Evolutionary conservation across 192 early-diverging fungal genomes (phyloP).

Genomic region (Rhizophagus clarus): DNA sequence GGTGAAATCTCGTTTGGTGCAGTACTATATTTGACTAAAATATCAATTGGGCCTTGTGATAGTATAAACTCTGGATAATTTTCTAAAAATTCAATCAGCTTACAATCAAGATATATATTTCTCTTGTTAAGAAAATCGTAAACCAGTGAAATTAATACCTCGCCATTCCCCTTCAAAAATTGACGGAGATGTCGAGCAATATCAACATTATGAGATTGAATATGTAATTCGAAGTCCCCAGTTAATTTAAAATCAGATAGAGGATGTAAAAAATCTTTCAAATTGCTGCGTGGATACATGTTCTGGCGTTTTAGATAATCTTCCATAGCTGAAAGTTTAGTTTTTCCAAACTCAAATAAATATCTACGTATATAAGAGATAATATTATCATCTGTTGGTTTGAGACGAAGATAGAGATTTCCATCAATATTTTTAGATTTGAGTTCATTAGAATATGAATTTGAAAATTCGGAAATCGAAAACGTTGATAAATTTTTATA

Average conservation of each 20-base stretch:
- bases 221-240: neutral
- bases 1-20: neutral
- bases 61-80: neutral
- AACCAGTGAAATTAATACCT: neutral
- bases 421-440: neutral
- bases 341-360: neutral
- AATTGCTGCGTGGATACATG: neutral
- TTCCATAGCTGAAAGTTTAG: neutral
- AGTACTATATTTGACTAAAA: neutral
- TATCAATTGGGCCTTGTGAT: neutral
- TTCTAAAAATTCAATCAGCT: neutral
- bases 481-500: too few species aligned
- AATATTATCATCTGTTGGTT: conserved; percentile 2
- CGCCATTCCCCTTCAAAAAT: neutral
- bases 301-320: neutral
- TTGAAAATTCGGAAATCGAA: neutral
- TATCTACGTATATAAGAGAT: neutral
- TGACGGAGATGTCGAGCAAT: neutral
- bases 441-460: neutral
- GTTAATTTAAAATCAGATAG: neutral
- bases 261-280: neutral
- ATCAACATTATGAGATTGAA: neutral
- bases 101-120: neutral
- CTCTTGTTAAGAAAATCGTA: neutral
- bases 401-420: neutral